Base-by-base conservation (phyloP, 192 early-diverging fungal species). In the Gonapodya prolifera region DNA sequence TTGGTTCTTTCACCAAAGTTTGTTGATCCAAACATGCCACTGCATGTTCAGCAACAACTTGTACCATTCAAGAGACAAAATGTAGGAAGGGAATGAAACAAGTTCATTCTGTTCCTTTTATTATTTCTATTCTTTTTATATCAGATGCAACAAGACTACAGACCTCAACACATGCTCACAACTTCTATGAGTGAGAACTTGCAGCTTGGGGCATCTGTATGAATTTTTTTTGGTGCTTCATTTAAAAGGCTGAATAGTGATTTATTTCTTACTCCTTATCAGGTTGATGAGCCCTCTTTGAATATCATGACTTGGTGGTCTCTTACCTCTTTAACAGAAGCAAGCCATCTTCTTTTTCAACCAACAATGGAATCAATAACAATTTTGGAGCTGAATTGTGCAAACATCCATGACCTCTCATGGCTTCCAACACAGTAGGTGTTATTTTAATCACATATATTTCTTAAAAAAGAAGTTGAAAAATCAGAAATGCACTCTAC, bases 361-460 rank as follows among this genome's bases (percentile, higher is more conserved):
- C 8, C 45, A 16, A 8, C 80, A 34, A 74, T 80, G 16, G 84
- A 85, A 70, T 74, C 75, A 0, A 82, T 89, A 23, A 89, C 88
- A 0, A 87, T 85, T 28, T 69, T 89, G 16, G 88, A 87, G 76
- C 78, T 89, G 8, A 86, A 89, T 77, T 78, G 69, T 30, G 87
- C 86, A 78, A 78, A 83, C 70, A 76, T 89, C n/a, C 83, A 80
- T 34, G 81, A 80, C 70, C 74, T 89, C 70, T 78, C 83, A 2
- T 45, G 31, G 32, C 78, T 89, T 1, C 88, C 87, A 17, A 34
- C 79, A 2, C 76, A 75, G 82, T 83, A 75, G 34, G 69, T 13
- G 70, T 34, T 18, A 23, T 61, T 61, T n/a, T n/a, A n/a, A n/a
- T n/a, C n/a, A n/a, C n/a, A n/a, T n/a, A n/a, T 61, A 61, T 23